phyloP scores from a whole-genome alignment of 2,329 filamentous ascomycete genomes.

The Dothideomycetes sp. region DNA sequence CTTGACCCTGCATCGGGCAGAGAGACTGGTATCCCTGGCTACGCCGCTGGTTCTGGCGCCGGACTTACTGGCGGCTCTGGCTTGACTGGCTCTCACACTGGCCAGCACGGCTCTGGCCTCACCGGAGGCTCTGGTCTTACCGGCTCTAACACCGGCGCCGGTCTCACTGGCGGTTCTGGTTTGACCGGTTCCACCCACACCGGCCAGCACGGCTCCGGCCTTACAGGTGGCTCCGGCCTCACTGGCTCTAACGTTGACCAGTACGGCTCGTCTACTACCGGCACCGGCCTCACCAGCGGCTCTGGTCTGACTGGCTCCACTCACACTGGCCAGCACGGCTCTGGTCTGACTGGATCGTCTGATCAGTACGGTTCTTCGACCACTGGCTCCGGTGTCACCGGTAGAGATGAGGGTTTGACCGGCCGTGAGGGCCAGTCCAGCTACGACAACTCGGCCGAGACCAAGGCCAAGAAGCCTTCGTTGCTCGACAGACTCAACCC shows the following conservation, averaged over 20 bases:
- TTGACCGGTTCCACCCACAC: background rate
- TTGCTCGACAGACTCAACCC: slow-evolving; percentile 49
- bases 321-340: background rate
- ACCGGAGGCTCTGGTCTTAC: slow-evolving; percentile 1
- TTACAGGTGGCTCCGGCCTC: background rate
- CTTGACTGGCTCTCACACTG: slow-evolving; percentile 5
- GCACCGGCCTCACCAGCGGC: too few relatives aligned
- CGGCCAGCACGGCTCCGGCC: background rate
- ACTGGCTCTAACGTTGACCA: background rate
- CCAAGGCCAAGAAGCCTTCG: slow-evolving; percentile 34
- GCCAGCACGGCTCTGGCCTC: background rate
- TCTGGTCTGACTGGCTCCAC: slow-evolving; percentile 11
- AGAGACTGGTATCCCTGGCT: slow-evolving; percentile 10
- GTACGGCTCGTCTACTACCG: background rate
- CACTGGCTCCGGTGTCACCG: slow-evolving; percentile 10
- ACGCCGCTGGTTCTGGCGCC: slow-evolving; percentile 1
- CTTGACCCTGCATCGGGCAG: slow-evolving; percentile 5
- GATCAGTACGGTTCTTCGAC: background rate
- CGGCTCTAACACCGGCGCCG: background rate
- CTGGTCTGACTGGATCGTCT: background rate
- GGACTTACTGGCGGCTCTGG: slow-evolving; percentile 3
- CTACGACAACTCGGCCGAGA: slow-evolving; percentile 15
- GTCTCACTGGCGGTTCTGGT: slow-evolving; percentile 2
- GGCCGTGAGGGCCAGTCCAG: background rate
- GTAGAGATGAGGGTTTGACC: background rate